Conservation (phyloP, 352 stramenopile species). For the Phytophthora podocarpi region DNA sequence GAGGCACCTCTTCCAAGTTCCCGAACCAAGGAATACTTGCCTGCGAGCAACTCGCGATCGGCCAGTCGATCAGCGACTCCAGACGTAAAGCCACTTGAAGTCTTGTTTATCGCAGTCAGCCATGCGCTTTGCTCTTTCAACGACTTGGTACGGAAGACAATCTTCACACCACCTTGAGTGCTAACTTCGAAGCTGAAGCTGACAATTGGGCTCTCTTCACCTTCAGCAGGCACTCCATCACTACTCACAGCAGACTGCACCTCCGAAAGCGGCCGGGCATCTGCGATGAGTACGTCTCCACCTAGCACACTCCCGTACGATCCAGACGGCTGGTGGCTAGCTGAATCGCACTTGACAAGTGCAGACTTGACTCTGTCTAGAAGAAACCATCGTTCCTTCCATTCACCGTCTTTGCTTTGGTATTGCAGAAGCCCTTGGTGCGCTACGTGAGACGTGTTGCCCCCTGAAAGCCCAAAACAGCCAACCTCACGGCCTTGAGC, state of each 20-base stretch:
- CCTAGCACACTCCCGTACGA: slow-evolving; percentile 42
- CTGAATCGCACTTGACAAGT: slow-evolving; percentile 56
- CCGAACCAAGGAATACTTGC: slow-evolving; percentile 71
- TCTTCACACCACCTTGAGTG: slow-evolving; percentile 33
- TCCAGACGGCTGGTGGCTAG: slow-evolving; percentile 34
- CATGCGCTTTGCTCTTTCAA: slow-evolving; percentile 50
- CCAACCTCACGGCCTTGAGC: slow-evolving; percentile 16
- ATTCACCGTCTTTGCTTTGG: slow-evolving; percentile 42
- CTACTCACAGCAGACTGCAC: slow-evolving; percentile 1
- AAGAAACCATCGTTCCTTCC: slow-evolving; percentile 79
- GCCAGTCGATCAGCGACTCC: slow-evolving; percentile 55
- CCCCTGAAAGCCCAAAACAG: slow-evolving; percentile 30
- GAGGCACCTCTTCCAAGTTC: slow-evolving; percentile 76
- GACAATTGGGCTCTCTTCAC: not conserved
- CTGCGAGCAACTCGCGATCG: slow-evolving; percentile 61
- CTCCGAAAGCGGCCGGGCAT: slow-evolving; percentile 30
- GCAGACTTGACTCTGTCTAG: slow-evolving; percentile 46
- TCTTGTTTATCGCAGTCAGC: slow-evolving; percentile 46
- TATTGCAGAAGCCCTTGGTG: slow-evolving; percentile 63
- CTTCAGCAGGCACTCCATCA: not conserved
- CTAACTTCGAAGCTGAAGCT: slow-evolving; percentile 43
- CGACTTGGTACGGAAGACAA: slow-evolving; percentile 51
- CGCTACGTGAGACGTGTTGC: slow-evolving; percentile 19
- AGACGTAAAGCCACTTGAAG: slow-evolving; percentile 51
- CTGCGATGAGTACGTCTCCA: slow-evolving; percentile 38